These are phyloP conservation scores for Pythium chondricola DNA, from an alignment of 352 stramenopile species.

Conservation along the genomic window DNA sequence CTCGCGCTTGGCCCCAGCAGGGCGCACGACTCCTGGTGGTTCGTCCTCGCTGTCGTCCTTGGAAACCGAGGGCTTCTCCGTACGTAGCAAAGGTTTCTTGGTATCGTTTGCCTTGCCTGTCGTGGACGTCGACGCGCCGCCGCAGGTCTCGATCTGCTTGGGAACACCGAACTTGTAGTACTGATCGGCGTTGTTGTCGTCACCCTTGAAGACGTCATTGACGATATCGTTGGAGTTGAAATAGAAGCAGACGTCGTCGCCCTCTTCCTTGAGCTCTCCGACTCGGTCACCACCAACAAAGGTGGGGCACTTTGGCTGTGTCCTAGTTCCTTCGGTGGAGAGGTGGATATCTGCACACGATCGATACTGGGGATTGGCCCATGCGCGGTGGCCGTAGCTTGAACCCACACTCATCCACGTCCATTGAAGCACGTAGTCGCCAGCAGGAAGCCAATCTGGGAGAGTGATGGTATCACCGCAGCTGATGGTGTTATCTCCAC, in stretches of 20 bases:
- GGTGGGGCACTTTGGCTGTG: slow-evolving; percentile 6
- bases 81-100: too few species aligned
- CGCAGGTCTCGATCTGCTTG: slow-evolving; percentile 8
- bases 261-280: slow-evolving; percentile 12
- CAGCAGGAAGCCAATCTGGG: slow-evolving; percentile 7
- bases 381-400: slow-evolving; percentile 12
- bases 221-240: slow-evolving; percentile 15
- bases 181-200: slow-evolving; percentile 6
- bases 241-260: slow-evolving; percentile 18
- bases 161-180: slow-evolving; percentile 19
- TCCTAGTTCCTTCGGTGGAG: slow-evolving; percentile 1
- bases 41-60: neutral
- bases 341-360: slow-evolving; percentile 18
- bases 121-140: neutral
- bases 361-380: slow-evolving; percentile 13
- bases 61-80: neutral
- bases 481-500: slow-evolving; percentile 7
- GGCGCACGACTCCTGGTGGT: slow-evolving; percentile 2
- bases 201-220: slow-evolving; percentile 4
- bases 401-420: slow-evolving; percentile 14
- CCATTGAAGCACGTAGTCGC: slow-evolving; percentile 18
- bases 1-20: slow-evolving; percentile 3
- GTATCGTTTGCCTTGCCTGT: neutral
- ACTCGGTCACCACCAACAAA: slow-evolving; percentile 17
- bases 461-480: slow-evolving; percentile 18